Base-by-base conservation (phyloP, 495 filamentous ascomycete genomes). In the Thermothielavioides terrestris region DNA sequence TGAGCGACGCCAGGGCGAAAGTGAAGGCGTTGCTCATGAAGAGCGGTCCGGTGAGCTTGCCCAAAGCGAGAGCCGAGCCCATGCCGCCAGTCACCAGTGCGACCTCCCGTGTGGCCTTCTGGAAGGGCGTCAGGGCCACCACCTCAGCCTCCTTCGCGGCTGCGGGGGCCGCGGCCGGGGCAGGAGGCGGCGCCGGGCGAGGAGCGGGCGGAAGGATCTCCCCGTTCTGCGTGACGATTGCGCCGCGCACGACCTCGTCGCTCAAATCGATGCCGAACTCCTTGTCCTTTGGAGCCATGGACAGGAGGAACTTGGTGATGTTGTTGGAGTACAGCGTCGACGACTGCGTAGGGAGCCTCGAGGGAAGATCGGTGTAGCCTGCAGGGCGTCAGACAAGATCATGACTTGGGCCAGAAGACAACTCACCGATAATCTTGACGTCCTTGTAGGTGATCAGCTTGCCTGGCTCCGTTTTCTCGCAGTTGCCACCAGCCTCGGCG, bases 281-380 rank as follows among this genome's bases (percentile, higher is more conserved):
- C 50, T 84, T 86, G 0, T 87, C 82, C 55, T 82, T 71, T 2
- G 86, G 83, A 9, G 79, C 68, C 74, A 91, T 85, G 2, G 85
- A 89, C 25, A 91, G 72, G 8, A 91, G 75, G 55, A 83, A 83
- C 61, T 89, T 90, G 50, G 81, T 86, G 57, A 91, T 87, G 56
- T 91, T 91, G 73, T 91, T 91, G 15, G 84, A 88, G 67, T 89
- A 91, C 21, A 91, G 67, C 1, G 85, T 88, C 5, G 85, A 89
- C 0, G 85, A 83, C 57, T 91, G 86, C 20, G 85, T 89, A 0
- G 86, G 84, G 7, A 91, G 72, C 17, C 85, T 76, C 6, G 86
- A 89, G 0, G 86, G 86, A 35, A 89, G 68, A 66, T 91, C 85
- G 37, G 85, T 91, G 64, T 91, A 89, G 17, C 85, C 81, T 83